Evolutionary conservation across 140 eudicot genomes (phyloP).

Genomic region (Stevia rebaudiana): DNA sequence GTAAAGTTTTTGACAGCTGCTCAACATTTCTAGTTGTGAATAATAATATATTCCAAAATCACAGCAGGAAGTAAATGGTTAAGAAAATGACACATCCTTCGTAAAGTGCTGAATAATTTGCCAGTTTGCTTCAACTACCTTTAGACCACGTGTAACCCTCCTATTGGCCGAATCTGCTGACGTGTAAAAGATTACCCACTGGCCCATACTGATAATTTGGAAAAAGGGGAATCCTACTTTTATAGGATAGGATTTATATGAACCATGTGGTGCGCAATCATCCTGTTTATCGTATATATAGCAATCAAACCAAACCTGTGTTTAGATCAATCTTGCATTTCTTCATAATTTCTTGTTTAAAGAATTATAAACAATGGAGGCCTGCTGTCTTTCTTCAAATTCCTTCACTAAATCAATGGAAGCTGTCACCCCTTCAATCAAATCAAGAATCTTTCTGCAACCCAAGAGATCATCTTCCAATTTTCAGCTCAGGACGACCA

Average conservation of each 20-base stretch:
- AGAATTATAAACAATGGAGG: constrained; percentile 52
- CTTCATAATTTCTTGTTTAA: not conserved
- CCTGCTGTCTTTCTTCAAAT: constrained; percentile 68
- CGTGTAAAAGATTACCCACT: constrained; percentile 50
- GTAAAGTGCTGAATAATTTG: constrained; percentile 26
- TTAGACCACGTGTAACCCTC: constrained; percentile 26
- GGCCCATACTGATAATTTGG: constrained; percentile 45
- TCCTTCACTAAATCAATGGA: constrained; percentile 52
- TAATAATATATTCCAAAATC: constrained; percentile 28
- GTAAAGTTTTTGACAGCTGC: constrained; percentile 31
- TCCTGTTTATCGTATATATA: constrained; percentile 25
- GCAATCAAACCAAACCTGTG: not conserved
- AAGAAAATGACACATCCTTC: constrained; percentile 48
- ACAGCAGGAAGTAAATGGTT: constrained; percentile 34
- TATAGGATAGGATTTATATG: constrained; percentile 27
- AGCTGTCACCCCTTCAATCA: constrained; percentile 34
- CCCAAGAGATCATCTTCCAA: constrained; percentile 36
- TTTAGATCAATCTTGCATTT: constrained; percentile 10
- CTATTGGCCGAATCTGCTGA: constrained; percentile 16
- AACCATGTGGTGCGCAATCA: constrained; percentile 53
- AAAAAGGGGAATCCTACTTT: constrained; percentile 29
- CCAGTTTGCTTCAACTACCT: constrained; percentile 30
- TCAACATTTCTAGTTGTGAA: constrained; percentile 21
- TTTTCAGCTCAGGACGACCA: constrained; percentile 27
- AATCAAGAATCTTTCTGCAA: constrained; percentile 36